Evolutionary conservation across 2,329 filamentous ascomycete species (phyloP).

Genomic region (Fusarium solani-melongenae): DNA sequence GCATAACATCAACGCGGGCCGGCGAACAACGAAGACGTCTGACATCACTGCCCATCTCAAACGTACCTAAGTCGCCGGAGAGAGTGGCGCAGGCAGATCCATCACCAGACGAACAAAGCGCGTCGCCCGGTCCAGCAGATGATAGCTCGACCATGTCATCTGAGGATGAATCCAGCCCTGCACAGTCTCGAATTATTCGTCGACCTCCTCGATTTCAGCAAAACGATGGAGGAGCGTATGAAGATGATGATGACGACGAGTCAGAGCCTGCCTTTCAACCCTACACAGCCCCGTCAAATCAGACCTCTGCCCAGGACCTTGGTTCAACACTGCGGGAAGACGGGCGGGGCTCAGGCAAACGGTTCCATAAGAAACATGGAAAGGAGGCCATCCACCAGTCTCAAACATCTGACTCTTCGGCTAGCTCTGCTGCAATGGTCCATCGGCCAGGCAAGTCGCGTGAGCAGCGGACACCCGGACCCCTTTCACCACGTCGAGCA

Average conservation of each 20-base stretch:
- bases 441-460: slow-evolving; percentile 45
- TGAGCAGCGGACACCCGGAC: slow-evolving; percentile 53
- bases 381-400: slow-evolving; percentile 57
- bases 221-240: slow-evolving; percentile 51
- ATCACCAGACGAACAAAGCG: slow-evolving; percentile 37
- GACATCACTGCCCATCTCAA: slow-evolving; percentile 57
- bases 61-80: slow-evolving; percentile 39
- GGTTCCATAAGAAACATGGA: slow-evolving; percentile 43
- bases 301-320: slow-evolving; percentile 57
- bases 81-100: slow-evolving; percentile 17
- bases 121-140: slow-evolving; percentile 52
- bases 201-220: slow-evolving; percentile 65
- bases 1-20: slow-evolving; percentile 16
- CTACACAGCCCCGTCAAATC: slow-evolving; percentile 52
- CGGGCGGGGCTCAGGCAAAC: slow-evolving; percentile 47
- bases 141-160: slow-evolving; percentile 55
- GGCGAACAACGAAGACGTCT: slow-evolving; percentile 54
- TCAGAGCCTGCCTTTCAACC: slow-evolving; percentile 67
- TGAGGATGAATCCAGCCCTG: slow-evolving; percentile 62
- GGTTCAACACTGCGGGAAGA: slow-evolving; percentile 65
- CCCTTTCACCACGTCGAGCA: slow-evolving; percentile 68
- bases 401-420: slow-evolving; percentile 73
- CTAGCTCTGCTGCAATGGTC: slow-evolving; percentile 60
- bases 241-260: slow-evolving; percentile 67
- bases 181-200: slow-evolving; percentile 69